A percentile compares a stretch with the other conserved stretches of the same genome.
Conservation (phyloP, 1,139 yeast species). For the Geotrichum carabidarum region DNA sequence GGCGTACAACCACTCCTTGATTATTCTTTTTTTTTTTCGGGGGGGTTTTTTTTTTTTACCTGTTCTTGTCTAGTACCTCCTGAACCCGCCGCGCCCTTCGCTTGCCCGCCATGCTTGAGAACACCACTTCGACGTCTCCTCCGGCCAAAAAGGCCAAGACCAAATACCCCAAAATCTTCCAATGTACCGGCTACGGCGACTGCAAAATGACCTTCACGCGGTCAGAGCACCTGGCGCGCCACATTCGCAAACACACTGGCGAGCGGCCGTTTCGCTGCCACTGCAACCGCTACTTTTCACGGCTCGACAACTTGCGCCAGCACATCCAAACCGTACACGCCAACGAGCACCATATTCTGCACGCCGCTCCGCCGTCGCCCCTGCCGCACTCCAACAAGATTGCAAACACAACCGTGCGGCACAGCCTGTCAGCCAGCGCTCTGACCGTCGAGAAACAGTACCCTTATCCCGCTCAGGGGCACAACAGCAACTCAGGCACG, state of each 20-base stretch:
- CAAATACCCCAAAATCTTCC: constrained; percentile 53
- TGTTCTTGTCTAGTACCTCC: neutral
- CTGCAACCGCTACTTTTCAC: constrained; percentile 73
- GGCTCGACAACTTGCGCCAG: constrained; percentile 84
- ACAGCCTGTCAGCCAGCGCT: neutral
- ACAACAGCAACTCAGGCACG: constrained; percentile 15
- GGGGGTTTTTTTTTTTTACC: neutral
- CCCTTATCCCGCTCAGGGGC: constrained; percentile 13
- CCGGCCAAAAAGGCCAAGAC: constrained; percentile 28
- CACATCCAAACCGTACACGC: constrained; percentile 93
- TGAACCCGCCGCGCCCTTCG: neutral
- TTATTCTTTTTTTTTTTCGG: neutral
- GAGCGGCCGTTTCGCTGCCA: constrained; percentile 91
- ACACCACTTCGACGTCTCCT: neutral
- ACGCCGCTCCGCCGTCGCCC: constrained; percentile 31
- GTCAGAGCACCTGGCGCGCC: constrained; percentile 87
- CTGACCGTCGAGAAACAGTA: neutral
- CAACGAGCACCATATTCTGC: constrained; percentile 50
- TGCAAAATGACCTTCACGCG: constrained; percentile 86
- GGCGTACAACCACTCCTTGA: neutral
- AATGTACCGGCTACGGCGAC: constrained; percentile 81
- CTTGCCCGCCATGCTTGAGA: neutral
- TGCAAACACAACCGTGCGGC: constrained; percentile 8
- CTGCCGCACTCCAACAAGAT: constrained; percentile 30
- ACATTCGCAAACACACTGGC: constrained; percentile 89